Evolutionary conservation across 2,329 filamentous ascomycete genomes (phyloP), one percentile per base, ranked within the genome.

Genomic region (Aspergillus calidoustus): DNA sequence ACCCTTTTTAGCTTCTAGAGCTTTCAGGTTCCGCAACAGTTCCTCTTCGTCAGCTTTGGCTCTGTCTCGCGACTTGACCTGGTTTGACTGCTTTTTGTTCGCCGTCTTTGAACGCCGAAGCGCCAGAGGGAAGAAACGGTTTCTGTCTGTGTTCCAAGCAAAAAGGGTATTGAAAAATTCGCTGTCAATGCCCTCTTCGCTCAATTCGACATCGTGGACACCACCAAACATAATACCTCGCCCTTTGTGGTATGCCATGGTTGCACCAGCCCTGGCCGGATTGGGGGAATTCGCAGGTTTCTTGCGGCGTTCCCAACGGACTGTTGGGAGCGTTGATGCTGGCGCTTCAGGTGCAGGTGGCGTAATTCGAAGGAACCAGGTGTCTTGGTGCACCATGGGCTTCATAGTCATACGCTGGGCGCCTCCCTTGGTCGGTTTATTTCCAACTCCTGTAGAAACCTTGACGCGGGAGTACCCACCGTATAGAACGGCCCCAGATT

Each of bases 391-490:
- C 15, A 98, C 87, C 77, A 96, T 86, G 11, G 95, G 93, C 71
- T 93, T 91, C 63, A 97, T 80, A 2, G 92, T 85, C 72, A 91
- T 93, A 64, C 88, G 87, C 11, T 81, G 79, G n/a, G 75, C 69
- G 68, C 89, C 86, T 7, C 84, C 81, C 23, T 87, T 86, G 71
- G 87, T 89, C 41, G 84, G 85, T 64, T 89, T 94, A 57, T 68
- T 87, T 15, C 78, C 79, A 6, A 76, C 75, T 7, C 77, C 75
- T 2, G 76, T 82, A 0, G 87, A 86, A 1, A 89, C 82, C 78
- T 98, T 98, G 57, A 97, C 89, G 58, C 95, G 86, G 0, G 93
- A 97, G 78, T 98, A 99, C 1, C 95, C 95, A 57, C 95, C 95
- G 70, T 92, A 98, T 1, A 99, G 80, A 1, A 96, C 92, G 3